Conservation (phyloP, 2,329 filamentous ascomycete genomes). For the Hypoxylon sp. region DNA sequence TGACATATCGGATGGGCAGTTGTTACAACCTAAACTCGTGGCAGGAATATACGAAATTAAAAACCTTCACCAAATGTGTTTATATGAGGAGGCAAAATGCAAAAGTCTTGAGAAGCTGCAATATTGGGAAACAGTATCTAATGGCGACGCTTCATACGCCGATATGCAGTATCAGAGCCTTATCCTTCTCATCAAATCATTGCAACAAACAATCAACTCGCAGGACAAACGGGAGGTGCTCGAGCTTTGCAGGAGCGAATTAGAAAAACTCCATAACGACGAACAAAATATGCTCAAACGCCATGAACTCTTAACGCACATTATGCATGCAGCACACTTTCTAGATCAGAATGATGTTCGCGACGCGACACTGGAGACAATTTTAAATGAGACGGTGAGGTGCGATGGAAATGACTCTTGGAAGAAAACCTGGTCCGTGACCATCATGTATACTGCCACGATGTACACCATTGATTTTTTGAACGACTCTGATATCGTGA, state of each 20-base stretch:
- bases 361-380: neutral
- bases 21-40: conserved; percentile 13
- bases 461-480: neutral
- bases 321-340: neutral
- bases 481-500: neutral
- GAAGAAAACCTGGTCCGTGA: neutral
- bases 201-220: neutral
- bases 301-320: neutral
- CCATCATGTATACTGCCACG: neutral
- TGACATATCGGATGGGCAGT: conserved; percentile 2
- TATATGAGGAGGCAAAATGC: neutral
- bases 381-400: conserved; percentile 8
- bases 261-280: conserved; percentile 7
- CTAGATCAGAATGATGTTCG: neutral
- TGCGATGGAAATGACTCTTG: neutral
- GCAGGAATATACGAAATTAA: neutral
- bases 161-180: conserved; percentile 1
- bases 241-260: conserved; percentile 4
- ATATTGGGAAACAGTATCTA: conserved; percentile 14
- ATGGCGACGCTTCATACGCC: neutral
- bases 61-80: neutral
- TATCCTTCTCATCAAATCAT: neutral
- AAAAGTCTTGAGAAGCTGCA: conserved; percentile 5
- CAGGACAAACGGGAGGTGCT: conserved; percentile 5
- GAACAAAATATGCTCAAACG: conserved; percentile 14